Conservation (phyloP, 208 protist species). For the Acanthamoeba castellanii region DNA sequence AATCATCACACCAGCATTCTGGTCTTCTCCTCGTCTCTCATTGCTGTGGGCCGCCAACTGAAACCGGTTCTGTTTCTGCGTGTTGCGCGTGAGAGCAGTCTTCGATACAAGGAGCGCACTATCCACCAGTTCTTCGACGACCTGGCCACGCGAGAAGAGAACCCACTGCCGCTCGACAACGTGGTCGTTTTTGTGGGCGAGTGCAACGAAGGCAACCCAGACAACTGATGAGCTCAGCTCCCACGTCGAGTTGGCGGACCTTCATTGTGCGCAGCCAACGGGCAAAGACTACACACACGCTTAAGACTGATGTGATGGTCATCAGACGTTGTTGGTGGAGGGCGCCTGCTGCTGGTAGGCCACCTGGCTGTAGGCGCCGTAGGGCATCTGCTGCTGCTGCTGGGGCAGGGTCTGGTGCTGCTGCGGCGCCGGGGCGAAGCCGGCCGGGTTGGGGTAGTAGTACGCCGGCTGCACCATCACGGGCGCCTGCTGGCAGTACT, state of each 20-base stretch:
- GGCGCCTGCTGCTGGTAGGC: conserved; percentile 1
- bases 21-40: neutral
- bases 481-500: neutral
- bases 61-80: neutral
- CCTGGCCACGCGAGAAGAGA: conserved; percentile 19
- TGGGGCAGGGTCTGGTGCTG: neutral
- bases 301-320: too few relatives aligned
- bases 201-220: neutral
- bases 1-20: neutral
- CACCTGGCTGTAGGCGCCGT: neutral
- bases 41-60: neutral
- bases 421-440: neutral
- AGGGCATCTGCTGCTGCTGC: neutral
- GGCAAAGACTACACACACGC: too few relatives aligned
- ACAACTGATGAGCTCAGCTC: neutral
- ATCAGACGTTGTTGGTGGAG: conserved; percentile 2
- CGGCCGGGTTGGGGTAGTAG: neutral
- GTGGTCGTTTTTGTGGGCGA: conserved; percentile 48
- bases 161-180: conserved; percentile 27
- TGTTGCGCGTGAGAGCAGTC: neutral
- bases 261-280: too few relatives aligned
- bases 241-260: neutral
- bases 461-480: neutral
- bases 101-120: conserved; percentile 5
- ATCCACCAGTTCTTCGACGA: conserved; percentile 41